Base-by-base conservation (phyloP, 2,329 filamentous ascomycete species). In the Aspergillus oerlinghausenensis region DNA sequence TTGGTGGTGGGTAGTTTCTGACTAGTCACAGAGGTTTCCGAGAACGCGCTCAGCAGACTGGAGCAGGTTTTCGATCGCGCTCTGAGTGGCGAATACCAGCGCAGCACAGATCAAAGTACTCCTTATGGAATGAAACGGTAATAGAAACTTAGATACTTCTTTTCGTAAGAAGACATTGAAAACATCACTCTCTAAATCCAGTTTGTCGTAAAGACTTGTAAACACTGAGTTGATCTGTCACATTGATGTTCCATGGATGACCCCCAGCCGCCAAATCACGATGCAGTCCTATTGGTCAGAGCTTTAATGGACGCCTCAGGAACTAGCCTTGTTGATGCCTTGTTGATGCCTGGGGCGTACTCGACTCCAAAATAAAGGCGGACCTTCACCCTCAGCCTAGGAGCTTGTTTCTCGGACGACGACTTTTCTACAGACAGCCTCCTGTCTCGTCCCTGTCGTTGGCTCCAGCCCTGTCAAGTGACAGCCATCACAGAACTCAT, bases 21-120 rank as follows among this genome's bases (percentile, higher is more conserved):
- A 73, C 61, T 50, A 58, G 43, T 61, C 43, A 57, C 63, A 76
- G 73, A 92, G 78, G 86, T 90, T 61, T 85, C 84, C 17, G 83
- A 86, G 1, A 83, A 85, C 63, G 84, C 87, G 1, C 75, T 92
- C 49, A 69, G 75, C 25, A 77, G 77, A 55, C 70, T 89, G 32
- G 80, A 82, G 57, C 73, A 76, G 51, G 77, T 87, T 4, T 88
- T 89, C 65, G 72, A 74, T 48, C 64, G 60, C 19, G 73, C 70
- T 3, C 49, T 75, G 50, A 70, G 66, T 47, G 71, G 72, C 1
- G 57, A 68, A 6, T 71, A 67, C 54, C 61, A 68, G 50, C 66
- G 67, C n/a, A 74, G 66, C 51, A 57, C 65, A 9, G 66, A 74
- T 49, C 60, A 53, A 26, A 74, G 62, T 52, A 68, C 66, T 48